A percentile compares a stretch with the other conserved stretches of the same genome.
Evolutionary conservation across 352 stramenopile species (phyloP).

Genomic region (Globisporangium uncinulatum): DNA sequence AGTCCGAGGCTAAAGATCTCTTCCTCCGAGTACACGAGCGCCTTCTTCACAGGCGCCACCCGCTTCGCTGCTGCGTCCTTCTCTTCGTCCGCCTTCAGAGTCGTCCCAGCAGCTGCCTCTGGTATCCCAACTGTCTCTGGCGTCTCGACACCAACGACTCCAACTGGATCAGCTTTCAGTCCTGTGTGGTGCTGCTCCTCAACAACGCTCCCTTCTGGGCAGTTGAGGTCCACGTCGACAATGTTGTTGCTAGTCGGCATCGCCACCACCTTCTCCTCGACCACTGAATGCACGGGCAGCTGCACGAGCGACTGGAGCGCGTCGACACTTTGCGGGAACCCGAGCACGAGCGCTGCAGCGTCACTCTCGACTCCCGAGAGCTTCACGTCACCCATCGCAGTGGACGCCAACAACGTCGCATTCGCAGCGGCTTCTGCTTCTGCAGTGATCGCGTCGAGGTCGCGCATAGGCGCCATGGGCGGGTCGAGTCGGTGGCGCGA

Average conservation of each 20-base stretch:
- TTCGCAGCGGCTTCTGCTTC: slow-evolving; percentile 9
- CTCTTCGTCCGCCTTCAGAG: neutral
- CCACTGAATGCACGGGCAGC: neutral
- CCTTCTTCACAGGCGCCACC: neutral
- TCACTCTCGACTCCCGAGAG: slow-evolving; percentile 1
- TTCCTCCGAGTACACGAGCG: slow-evolving; percentile 30
- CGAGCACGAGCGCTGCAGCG: slow-evolving; percentile 6
- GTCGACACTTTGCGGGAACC: slow-evolving; percentile 10
- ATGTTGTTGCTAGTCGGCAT: slow-evolving; percentile 3
- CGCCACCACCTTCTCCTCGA: neutral
- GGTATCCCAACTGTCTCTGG: neutral
- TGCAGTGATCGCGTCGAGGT: slow-evolving; percentile 1
- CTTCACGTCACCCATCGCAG: slow-evolving; percentile 2
- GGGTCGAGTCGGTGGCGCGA: slow-evolving; percentile 77
- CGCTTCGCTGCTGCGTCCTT: slow-evolving; percentile 23
- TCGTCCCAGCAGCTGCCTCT: neutral
- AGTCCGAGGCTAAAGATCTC: slow-evolving; percentile 81
- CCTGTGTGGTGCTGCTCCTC: slow-evolving; percentile 11
- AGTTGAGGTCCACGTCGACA: slow-evolving; percentile 23
- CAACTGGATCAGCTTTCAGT: slow-evolving; percentile 16
- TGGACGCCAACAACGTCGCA: neutral
- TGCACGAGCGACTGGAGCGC: slow-evolving; percentile 7
- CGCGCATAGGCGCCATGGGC: slow-evolving; percentile 21
- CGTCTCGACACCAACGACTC: neutral
- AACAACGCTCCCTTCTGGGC: slow-evolving; percentile 33